phyloP scores from a whole-genome alignment of 768 basidiomycete genomes.

The Boletus reticuloceps region DNA sequence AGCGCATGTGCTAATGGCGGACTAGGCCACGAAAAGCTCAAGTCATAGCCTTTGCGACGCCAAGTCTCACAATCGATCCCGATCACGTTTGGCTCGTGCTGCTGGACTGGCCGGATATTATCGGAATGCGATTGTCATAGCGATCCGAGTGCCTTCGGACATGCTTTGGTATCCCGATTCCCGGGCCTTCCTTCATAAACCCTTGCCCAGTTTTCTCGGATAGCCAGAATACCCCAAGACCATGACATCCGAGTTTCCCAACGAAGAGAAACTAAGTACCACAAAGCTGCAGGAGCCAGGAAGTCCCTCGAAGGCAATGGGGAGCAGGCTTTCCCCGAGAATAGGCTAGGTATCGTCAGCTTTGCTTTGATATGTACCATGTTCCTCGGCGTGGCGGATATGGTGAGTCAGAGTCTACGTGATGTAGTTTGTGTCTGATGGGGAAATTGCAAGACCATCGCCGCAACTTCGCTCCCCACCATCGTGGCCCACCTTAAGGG shows the following conservation, averaged over 20 bases:
- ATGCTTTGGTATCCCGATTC: too few species aligned
- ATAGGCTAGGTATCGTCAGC: conserved; percentile 20
- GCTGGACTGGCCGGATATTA: too few species aligned
- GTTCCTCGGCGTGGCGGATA: conserved; percentile 49
- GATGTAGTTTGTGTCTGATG: not conserved
- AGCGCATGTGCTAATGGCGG: too few species aligned
- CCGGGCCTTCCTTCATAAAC: too few species aligned
- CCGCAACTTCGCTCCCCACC: conserved; percentile 69
- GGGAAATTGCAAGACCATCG: conserved; percentile 45
- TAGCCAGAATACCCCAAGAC: too few species aligned
- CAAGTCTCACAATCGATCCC: too few species aligned
- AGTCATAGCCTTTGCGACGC: too few species aligned
- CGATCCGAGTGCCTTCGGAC: too few species aligned
- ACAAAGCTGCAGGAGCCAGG: conserved; percentile 31
- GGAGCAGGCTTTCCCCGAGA: conserved; percentile 46
- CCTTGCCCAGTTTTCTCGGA: too few species aligned
- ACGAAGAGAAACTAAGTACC: not conserved
- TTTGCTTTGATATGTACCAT: conserved; percentile 25
- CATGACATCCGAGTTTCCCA: not conserved
- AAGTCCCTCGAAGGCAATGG: conserved; percentile 50
- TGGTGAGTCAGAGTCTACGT: conserved; percentile 34
- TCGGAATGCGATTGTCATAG: too few species aligned
- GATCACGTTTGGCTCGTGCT: too few species aligned
- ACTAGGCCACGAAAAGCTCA: too few species aligned
- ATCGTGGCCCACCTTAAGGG: conserved; percentile 62